Evolutionary conservation across 202 grass and related monocot genomes (phyloP).

Genomic region (Schoenoplectus tabernaemontani): DNA sequence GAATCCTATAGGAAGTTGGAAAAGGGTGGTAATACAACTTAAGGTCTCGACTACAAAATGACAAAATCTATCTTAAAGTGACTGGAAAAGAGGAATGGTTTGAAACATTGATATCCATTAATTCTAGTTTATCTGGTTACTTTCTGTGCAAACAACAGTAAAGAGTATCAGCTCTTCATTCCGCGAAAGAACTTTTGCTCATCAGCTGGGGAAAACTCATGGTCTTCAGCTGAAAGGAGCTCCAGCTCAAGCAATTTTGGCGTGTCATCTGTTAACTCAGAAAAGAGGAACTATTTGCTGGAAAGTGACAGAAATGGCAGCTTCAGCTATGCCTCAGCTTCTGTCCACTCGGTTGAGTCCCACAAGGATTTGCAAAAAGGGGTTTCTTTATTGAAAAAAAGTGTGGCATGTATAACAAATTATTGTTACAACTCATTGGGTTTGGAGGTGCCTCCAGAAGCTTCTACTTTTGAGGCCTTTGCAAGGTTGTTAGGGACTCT

Average conservation of each 20-base stretch:
- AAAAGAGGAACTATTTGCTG: constrained; percentile 37
- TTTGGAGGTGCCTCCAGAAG: constrained; percentile 70
- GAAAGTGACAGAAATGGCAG: constrained; percentile 54
- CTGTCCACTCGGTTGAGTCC: constrained; percentile 70
- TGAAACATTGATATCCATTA: neutral
- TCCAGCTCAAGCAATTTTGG: constrained; percentile 65
- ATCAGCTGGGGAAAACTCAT: constrained; percentile 65
- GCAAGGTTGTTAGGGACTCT: constrained; percentile 65
- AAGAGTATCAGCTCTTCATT: constrained; percentile 86
- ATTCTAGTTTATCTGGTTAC: neutral
- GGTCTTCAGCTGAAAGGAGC: constrained; percentile 48
- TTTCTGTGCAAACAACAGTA: constrained; percentile 46
- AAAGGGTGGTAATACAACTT: neutral
- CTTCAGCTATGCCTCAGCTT: constrained; percentile 65
- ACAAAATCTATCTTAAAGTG: neutral
- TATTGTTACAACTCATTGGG: constrained; percentile 89
- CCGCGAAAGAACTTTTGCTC: constrained; percentile 69
- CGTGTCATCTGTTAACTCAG: constrained; percentile 62
- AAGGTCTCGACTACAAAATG: neutral
- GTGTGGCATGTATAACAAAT: constrained; percentile 61
- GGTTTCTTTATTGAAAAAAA: constrained; percentile 85
- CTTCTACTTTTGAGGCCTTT: constrained; percentile 94
- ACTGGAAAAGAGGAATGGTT: neutral
- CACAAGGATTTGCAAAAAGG: constrained; percentile 79
- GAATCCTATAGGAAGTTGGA: neutral